Conservation (phyloP, 176 grass and related monocot genomes). For the Saccharum spontaneum region DNA sequence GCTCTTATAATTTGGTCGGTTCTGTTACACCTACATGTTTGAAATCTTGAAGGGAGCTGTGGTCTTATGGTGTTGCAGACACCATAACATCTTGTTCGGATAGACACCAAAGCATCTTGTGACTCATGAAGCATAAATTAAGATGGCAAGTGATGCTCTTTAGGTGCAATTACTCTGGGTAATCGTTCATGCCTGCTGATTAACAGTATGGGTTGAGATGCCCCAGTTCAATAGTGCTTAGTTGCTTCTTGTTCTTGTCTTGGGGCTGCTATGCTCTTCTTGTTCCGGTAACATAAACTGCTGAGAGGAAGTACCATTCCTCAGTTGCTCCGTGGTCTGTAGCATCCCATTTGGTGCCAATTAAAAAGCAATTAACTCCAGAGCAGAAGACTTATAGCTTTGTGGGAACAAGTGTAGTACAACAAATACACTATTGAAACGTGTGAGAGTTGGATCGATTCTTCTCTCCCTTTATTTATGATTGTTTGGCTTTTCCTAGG, state of each 20-base stretch:
- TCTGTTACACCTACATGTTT: neutral
- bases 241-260: neutral
- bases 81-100: neutral
- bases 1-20: no score
- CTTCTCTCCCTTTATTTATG: neutral
- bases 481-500: neutral
- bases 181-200: neutral
- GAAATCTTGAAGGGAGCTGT: neutral
- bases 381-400: no score
- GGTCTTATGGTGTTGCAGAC: neutral
- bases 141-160: neutral
- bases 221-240: neutral
- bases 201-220: neutral
- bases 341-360: neutral
- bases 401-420: no score
- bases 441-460: neutral
- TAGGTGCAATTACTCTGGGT: neutral
- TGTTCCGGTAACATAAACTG: neutral
- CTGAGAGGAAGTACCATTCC: neutral
- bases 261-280: neutral
- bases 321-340: neutral
- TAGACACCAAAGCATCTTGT: neutral
- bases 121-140: conserved; percentile 17
- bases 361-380: no score
- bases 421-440: no score